Evolutionary conservation across 164 flowering plant species (phyloP).

Genomic region (Nymphaea colorata): DNA sequence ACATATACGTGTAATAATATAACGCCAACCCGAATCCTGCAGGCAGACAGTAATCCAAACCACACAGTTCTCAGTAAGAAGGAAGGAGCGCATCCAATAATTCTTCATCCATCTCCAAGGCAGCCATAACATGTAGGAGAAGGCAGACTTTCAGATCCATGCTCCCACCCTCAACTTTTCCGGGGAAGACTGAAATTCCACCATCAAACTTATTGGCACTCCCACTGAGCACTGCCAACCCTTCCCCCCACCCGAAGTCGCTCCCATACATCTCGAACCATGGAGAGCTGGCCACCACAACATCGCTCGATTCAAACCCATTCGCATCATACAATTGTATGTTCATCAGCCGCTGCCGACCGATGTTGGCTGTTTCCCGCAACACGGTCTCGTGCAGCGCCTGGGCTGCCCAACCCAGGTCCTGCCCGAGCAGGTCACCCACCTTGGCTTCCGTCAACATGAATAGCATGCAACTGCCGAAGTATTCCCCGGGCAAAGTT

Average conservation of each 20-base stretch:
- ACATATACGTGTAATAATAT: too few species aligned
- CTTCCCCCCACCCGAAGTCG: conserved; percentile 25
- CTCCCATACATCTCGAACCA: conserved; percentile 12
- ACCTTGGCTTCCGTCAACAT: conserved; percentile 4
- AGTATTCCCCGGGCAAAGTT: background rate
- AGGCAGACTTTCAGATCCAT: conserved; percentile 3
- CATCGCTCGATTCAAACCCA: too few species aligned
- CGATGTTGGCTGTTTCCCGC: background rate
- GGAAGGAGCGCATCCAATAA: background rate
- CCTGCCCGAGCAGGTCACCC: conserved; percentile 13
- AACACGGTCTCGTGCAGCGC: conserved; percentile 15
- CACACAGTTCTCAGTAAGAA: too few species aligned
- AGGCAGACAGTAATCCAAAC: too few species aligned
- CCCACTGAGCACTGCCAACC: conserved; percentile 24
- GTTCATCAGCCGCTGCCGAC: conserved; percentile 6
- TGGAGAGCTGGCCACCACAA: conserved; percentile 18
- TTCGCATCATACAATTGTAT: background rate
- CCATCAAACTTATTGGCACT: conserved; percentile 14
- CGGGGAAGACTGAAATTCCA: conserved; percentile 2
- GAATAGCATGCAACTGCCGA: background rate
- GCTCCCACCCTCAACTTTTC: conserved; percentile 1
- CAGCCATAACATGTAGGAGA: conserved; percentile 1
- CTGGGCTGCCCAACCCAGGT: conserved; percentile 19
- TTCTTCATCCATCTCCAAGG: conserved; percentile 2
- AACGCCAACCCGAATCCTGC: too few species aligned